Percentiles rank a stretch among this genome's conserved stretches.
phyloP scores from a whole-genome alignment of 2,329 filamentous ascomycete genomes.

The Colletotrichum cereale region DNA sequence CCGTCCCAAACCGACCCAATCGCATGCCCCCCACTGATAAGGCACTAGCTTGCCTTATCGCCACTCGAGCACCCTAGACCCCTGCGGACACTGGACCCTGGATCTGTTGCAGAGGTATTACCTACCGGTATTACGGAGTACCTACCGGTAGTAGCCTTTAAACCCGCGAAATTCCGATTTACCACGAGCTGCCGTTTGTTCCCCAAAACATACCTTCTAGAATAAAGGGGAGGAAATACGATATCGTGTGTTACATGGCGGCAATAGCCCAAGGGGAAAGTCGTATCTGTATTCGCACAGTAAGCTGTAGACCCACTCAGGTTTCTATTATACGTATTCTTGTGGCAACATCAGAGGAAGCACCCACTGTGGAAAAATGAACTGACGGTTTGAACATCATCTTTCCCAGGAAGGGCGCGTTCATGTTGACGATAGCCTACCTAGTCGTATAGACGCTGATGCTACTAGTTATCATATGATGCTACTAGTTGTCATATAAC shows the following conservation, averaged over 20 bases:
- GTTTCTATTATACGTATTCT: neutral
- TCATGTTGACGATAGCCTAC: neutral
- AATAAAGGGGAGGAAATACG: neutral
- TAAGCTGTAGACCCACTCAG: neutral
- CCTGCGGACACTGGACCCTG: slow-evolving; percentile 10
- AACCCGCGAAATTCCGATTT: neutral
- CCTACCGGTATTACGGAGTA: no score
- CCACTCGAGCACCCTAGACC: neutral
- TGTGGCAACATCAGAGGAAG: neutral
- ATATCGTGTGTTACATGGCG: neutral
- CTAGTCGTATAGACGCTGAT: neutral
- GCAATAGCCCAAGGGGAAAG: neutral
- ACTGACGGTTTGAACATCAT: neutral
- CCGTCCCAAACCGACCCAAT: neutral
- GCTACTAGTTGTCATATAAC: no score
- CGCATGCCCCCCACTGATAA: neutral
- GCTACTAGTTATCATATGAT: no score
- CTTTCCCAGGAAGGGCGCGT: neutral
- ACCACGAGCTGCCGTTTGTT: neutral
- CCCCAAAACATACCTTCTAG: neutral
- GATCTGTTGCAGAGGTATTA: no score
- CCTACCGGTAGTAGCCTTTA: no score
- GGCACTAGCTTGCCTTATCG: neutral
- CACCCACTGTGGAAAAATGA: neutral
- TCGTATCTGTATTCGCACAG: neutral